phyloP scores from a whole-genome alignment of 164 flowering plant species.

The Liriodendron chinense region DNA sequence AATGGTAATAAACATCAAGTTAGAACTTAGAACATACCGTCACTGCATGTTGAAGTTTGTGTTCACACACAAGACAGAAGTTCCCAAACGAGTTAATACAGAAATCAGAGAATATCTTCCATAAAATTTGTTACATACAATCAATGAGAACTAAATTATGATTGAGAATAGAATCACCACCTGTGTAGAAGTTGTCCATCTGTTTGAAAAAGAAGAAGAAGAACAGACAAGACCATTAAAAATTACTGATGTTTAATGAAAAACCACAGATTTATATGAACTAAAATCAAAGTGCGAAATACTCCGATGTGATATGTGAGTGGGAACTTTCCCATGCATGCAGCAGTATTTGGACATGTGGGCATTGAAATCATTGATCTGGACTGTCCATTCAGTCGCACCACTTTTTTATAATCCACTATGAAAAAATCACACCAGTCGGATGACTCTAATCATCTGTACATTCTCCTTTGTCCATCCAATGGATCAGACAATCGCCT shows the following conservation, averaged over 20 bases:
- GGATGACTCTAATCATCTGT: too few relatives aligned
- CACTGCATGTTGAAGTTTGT: conserved; percentile 37
- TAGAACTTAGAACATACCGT: conserved; percentile 46
- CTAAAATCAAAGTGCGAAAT: background rate
- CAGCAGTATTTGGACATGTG: background rate
- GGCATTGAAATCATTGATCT: too few relatives aligned
- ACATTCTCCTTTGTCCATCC: too few relatives aligned
- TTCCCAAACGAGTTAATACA: conserved; percentile 6
- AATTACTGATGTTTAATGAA: conserved; percentile 11
- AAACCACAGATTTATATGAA: background rate
- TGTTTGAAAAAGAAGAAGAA: conserved; percentile 22
- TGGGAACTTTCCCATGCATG: background rate
- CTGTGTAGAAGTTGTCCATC: conserved; percentile 99
- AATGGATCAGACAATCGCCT: too few relatives aligned
- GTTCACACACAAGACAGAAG: conserved; percentile 1
- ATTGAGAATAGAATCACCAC: conserved; percentile 28
- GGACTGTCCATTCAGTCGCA: background rate
- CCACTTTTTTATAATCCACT: background rate
- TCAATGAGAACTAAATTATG: background rate
- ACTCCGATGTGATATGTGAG: background rate
- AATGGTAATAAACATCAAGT: background rate
- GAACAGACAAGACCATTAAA: conserved; percentile 11
- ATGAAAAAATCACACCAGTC: too few relatives aligned
- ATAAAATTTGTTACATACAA: background rate
- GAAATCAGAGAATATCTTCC: background rate